Evolutionary conservation across 306 rosid species (phyloP), one percentile per base, ranked within the genome.

Genomic region (Pyrus betulifolia): DNA sequence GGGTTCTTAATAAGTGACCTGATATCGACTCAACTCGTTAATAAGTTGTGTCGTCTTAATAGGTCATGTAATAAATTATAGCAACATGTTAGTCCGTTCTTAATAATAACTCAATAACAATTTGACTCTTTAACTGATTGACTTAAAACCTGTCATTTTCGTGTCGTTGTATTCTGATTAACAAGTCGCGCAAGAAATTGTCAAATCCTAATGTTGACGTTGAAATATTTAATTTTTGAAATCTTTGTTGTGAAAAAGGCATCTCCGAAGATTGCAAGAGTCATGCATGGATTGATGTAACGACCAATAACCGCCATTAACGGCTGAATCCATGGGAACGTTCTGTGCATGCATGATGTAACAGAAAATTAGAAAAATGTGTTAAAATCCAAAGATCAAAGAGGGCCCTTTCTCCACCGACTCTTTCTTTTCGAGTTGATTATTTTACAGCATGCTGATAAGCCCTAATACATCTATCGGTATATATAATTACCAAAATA

Each of bases 291-390:
- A 45, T 33, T 66, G 58, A 55, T 7, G 19, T 70, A 83, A 83
- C 86, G 74, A 83, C 74, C 80, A 27, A 35, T 75, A 79, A 83
- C 83, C 83, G 31, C 65, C 78, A 83, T 78, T 54, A 83, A 83
- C 86, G 83, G 83, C 86, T 62, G 65, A 65, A 83, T 83, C 74
- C 78, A 75, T 18, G 86, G 80, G 76, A 79, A 7, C 54, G 11
- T 51, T 73, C 69, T 62, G 51, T 15, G 69, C 23, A 27, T 45
- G 44, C 23, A 51, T 45, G 44, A 33, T 33, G 21, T 59, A 76
- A 44, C 71, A n/a, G 19, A 67, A 67, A 40, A 38, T 11, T 49
- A 14, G 17, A 35, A 51, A 51, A 51, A 51, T 12, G 19, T 11
- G 66, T 33, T 28, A 57, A 22, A 57, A 33, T 71, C 51, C 25